Evolutionary conservation across 2,329 filamentous ascomycete species (phyloP).

Genomic region (Neospermospora avenae): DNA sequence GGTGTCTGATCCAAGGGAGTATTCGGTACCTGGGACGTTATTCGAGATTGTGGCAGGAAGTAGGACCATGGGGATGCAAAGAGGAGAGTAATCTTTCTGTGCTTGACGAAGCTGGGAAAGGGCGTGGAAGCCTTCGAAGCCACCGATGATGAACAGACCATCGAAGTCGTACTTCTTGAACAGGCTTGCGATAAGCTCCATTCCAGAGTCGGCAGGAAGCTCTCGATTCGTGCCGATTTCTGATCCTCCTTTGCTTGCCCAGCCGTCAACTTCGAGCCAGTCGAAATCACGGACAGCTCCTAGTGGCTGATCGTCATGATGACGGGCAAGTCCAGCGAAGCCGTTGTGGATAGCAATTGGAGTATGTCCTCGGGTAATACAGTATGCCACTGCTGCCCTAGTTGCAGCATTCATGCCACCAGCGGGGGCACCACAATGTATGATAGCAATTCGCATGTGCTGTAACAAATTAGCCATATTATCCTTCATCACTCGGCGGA

Average conservation of each 20-base stretch:
- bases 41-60: constrained; percentile 98
- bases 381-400: constrained; percentile 89
- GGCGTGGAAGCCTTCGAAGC: constrained; percentile 95
- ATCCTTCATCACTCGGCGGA: not conserved
- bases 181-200: constrained; percentile 76
- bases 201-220: constrained; percentile 79
- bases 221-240: constrained; percentile 98
- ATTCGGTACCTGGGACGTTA: constrained; percentile 97
- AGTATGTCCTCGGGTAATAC: constrained; percentile 85
- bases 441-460: constrained; percentile 91
- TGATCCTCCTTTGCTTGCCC: constrained; percentile 94
- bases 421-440: constrained; percentile 93
- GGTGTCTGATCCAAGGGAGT: constrained; percentile 93
- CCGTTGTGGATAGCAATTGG: constrained; percentile 94
- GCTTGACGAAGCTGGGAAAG: constrained; percentile 83
- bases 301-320: constrained; percentile 78
- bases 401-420: constrained; percentile 98
- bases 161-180: constrained; percentile 88
- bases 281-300: constrained; percentile 81
- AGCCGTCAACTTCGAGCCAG: constrained; percentile 92
- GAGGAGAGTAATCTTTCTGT: constrained; percentile 71
- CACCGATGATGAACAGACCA: constrained; percentile 86
- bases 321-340: constrained; percentile 88
- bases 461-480: constrained; percentile 40
- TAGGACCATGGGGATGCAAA: constrained; percentile 89